Conservation (phyloP, 805 yeast species). For the Zygoascus ofunaensis region DNA sequence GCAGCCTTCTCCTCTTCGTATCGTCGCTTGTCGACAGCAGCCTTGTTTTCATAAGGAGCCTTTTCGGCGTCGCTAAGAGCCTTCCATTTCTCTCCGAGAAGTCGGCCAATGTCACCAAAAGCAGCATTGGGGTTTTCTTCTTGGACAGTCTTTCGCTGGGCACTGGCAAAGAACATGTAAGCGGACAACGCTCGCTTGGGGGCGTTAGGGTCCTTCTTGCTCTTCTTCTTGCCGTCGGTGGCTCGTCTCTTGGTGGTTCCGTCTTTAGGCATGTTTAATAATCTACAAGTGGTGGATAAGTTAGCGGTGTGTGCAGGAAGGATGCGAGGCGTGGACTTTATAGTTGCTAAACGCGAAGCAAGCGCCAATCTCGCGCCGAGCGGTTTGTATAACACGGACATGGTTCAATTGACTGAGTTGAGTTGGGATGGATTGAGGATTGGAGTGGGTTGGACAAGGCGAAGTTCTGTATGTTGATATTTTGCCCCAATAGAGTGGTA, state of each 20-base stretch:
- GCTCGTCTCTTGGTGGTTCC: slow-evolving; percentile 16
- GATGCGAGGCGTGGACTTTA: not conserved
- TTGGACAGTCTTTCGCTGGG: slow-evolving; percentile 90
- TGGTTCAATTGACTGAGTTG: too few relatives aligned
- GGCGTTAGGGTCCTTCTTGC: slow-evolving; percentile 58
- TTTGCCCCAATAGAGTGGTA: too few relatives aligned
- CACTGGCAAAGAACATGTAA: slow-evolving; percentile 98
- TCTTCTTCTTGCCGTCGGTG: slow-evolving; percentile 15
- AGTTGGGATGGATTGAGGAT: too few relatives aligned
- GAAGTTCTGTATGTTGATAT: too few relatives aligned
- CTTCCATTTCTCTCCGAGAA: slow-evolving; percentile 96
- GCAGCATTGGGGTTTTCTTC: slow-evolving; percentile 94
- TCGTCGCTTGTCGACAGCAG: slow-evolving; percentile 94
- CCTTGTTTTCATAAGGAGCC: slow-evolving; percentile 84
- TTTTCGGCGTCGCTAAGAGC: slow-evolving; percentile 75
- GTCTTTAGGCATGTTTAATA: slow-evolving; percentile 22
- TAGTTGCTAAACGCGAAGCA: too few relatives aligned
- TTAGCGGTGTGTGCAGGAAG: slow-evolving; percentile 12
- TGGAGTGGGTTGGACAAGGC: too few relatives aligned
- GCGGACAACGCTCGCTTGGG: slow-evolving; percentile 98
- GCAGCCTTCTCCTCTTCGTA: slow-evolving; percentile 93
- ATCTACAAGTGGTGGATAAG: slow-evolving; percentile 8
- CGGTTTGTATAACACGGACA: too few relatives aligned
- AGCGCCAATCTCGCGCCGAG: too few relatives aligned
- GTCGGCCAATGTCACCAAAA: slow-evolving; percentile 88